Evolutionary conservation across 2,329 filamentous ascomycete genomes (phyloP).

Genomic region (Penicillium griseofulvum): DNA sequence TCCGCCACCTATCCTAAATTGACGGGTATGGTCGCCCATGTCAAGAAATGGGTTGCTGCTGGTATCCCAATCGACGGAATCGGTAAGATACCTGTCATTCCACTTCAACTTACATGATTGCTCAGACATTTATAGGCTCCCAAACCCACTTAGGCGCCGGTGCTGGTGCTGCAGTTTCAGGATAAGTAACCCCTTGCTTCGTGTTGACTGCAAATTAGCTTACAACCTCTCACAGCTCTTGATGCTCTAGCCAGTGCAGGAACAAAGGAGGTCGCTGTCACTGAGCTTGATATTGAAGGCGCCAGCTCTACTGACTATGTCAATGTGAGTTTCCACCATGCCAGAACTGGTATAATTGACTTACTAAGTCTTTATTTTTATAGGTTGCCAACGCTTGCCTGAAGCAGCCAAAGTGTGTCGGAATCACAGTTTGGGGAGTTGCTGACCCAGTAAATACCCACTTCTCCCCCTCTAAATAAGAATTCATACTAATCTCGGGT

Average conservation of each 20-base stretch:
- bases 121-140: conserved; percentile 41
- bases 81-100: conserved; percentile 26
- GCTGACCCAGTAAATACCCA: conserved; percentile 32
- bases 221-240: conserved; percentile 46
- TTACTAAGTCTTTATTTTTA: neutral
- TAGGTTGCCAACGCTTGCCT: conserved; percentile 56
- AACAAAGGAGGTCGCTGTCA: conserved; percentile 60
- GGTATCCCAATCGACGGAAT: conserved; percentile 67
- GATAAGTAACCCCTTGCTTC: neutral
- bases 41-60: conserved; percentile 61
- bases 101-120: conserved; percentile 14
- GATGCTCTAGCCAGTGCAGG: conserved; percentile 52
- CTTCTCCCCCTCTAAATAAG: neutral
- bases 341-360: conserved; percentile 14
- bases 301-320: conserved; percentile 58
- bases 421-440: conserved; percentile 63
- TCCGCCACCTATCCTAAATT: conserved; percentile 59
- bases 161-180: neutral
- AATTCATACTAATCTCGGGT: neutral
- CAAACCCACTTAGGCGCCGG: conserved; percentile 49
- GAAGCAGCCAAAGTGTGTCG: conserved; percentile 58
- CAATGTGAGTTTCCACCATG: conserved; percentile 37
- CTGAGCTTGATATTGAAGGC: conserved; percentile 65
- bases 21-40: conserved; percentile 54
- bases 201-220: conserved; percentile 7